phyloP scores from a whole-genome alignment of 768 basidiomycete species.

The Leccinum aurantiacum region DNA sequence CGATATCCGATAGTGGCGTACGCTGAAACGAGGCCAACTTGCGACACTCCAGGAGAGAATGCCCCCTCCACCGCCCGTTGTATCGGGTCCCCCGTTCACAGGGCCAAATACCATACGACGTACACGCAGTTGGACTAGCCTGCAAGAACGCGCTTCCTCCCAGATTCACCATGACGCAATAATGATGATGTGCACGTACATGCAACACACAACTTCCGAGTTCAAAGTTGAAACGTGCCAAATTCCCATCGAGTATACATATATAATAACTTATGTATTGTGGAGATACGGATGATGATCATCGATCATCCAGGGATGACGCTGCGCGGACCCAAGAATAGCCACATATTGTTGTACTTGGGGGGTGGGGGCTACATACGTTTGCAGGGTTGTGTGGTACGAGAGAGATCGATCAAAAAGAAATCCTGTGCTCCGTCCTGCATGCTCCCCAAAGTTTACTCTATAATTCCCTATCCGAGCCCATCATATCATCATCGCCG shows the following conservation, averaged over 20 bases:
- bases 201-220: neutral
- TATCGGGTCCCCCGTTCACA: neutral
- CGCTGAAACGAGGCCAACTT: conserved; percentile 9
- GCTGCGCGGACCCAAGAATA: conserved; percentile 10
- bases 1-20: conserved; percentile 17
- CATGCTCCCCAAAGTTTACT: neutral
- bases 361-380: neutral
- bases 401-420: conserved; percentile 5
- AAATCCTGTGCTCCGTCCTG: neutral
- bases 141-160: neutral
- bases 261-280: neutral
- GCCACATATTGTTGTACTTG: neutral
- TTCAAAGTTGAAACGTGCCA: neutral
- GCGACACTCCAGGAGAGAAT: neutral
- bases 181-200: neutral
- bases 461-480: conserved; percentile 5
- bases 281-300: conserved; percentile 8
- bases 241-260: neutral
- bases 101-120: neutral
- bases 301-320: conserved; percentile 3
- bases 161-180: neutral
- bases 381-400: conserved; percentile 1
- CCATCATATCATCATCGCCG: neutral
- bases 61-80: neutral
- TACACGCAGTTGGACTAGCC: neutral